Evolutionary conservation across 2,329 filamentous ascomycete species (phyloP), one percentile per base, ranked within the genome.

Genomic region (Monosporascus ibericus): DNA sequence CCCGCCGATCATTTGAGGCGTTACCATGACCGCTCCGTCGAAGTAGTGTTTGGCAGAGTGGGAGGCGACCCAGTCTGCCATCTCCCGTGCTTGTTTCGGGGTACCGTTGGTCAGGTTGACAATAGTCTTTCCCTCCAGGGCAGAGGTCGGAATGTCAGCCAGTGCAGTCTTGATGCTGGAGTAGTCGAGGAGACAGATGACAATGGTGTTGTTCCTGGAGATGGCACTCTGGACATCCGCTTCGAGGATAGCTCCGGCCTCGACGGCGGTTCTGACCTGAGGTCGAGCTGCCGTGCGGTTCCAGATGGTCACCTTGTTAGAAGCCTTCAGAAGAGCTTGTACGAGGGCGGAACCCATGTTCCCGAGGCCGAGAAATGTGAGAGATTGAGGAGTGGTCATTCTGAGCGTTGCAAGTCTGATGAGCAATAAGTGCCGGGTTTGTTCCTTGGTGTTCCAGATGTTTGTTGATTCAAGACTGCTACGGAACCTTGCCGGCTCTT

Each of bases 1-100:
- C 11, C 53, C 59, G 40, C 62, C 63, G 14, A 66, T 56, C 38
- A 66, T 54, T 44, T 63, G 55, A 30, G 64, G 63, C 3, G 63
- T 63, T 3, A 63, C 63, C 62, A 66, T 64, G 50, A 66, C 58
- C 36, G 58, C 63, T 44, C 65, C 64, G 56, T 67, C 65, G 30
- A 64, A 58, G 52, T 65, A 66, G 22, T 36, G 36, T 1, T 44
- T 39, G 1, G 54, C 58, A 5, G 58, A 57, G 25, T 52, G 48
- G 14, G 36, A 20, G 34, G 54, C 55, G 37, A 62, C 42, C 44
- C 51, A 53, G 1, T 36, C n/a, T 7, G 57, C 53, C 52, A 62
- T 58, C 3, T 58, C 52, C 38, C 48, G 48, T 1, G 63, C 58
- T 40, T 66, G 52, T 15, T 46, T 36, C 1, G 63, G 62, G 3